Percentiles rank a stretch among this genome's conserved stretches.
phyloP scores from a whole-genome alignment of 129 eudicot species.

The Lactuca saligna region DNA sequence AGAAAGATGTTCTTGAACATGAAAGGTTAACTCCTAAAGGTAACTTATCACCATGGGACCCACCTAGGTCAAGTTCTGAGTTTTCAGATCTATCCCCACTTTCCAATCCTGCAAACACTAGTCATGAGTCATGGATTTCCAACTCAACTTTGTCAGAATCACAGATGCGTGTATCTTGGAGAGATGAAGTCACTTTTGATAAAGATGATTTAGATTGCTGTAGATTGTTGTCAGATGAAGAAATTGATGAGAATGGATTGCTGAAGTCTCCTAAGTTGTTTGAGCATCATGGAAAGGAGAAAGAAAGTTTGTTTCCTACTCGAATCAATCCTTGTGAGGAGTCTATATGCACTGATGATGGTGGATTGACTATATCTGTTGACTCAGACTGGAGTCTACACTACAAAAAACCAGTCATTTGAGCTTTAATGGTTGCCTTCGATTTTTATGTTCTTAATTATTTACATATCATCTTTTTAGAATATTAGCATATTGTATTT shows the following conservation, averaged over 20 bases:
- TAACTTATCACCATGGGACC: constrained; percentile 45
- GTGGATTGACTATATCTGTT: constrained; percentile 51
- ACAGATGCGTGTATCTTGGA: constrained; percentile 73
- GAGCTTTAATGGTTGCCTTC: constrained; percentile 30
- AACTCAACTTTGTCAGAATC: constrained; percentile 51
- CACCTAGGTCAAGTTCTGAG: constrained; percentile 37
- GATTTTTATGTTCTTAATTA: constrained; percentile 16
- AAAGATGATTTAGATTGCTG: constrained; percentile 82
- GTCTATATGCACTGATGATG: constrained; percentile 58
- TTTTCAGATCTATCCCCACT: constrained; percentile 36
- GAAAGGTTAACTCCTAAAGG: constrained; percentile 47
- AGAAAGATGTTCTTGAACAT: constrained; percentile 20
- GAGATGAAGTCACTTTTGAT: constrained; percentile 57
- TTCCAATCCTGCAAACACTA: constrained; percentile 24
- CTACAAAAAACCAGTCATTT: constrained; percentile 50
- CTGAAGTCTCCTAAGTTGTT: constrained; percentile 38
- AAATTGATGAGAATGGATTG: constrained; percentile 40
- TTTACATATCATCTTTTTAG: constrained; percentile 13
- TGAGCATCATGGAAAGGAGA: constrained; percentile 33
- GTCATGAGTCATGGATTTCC: constrained; percentile 41
- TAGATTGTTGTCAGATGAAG: constrained; percentile 79
- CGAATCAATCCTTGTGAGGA: constrained; percentile 53
- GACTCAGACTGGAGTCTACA: constrained; percentile 67
- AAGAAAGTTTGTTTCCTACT: constrained; percentile 24
- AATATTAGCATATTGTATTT: constrained; percentile 10